Base-by-base conservation (phyloP, 192 early-diverging fungal genomes). In the Umbelopsis ramanniana region DNA sequence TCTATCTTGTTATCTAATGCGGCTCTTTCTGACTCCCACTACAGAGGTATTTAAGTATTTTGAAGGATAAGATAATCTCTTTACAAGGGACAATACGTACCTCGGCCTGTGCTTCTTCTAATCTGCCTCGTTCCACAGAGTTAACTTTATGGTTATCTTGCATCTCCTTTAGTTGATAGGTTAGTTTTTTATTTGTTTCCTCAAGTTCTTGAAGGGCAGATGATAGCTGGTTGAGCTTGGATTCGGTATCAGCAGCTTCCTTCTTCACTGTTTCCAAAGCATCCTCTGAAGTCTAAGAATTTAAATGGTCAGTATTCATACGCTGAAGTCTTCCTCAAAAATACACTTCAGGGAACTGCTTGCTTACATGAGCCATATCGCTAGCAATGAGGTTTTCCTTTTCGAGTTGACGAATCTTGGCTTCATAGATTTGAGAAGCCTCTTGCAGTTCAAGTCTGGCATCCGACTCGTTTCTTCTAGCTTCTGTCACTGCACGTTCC, bases 341-440 rank as follows among this genome's bases (percentile, higher is more conserved):
- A 29, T 29, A 29, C n/a, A n/a, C 29, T 29, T 29, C 29, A 29
- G 29, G 29, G 29, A 6, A 2, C 4, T 37, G 11, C 17, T 3
- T 19, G 26, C 5, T 15, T 63, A 63, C 60, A 57, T 85, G 74
- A 14, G 73, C 79, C 24, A 75, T 72, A 11, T 78, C 78, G 7
- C 70, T 26, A 1, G 83, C 79, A 6, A 75, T 76, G 26, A 82
- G 78, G 57, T 82, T 78, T 66, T 85, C 83, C 5, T 70, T 55
- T 70, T 82, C 81, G 8, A 82, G 70, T 57, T 85, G 79, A 22
- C 78, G 66, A 21, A 82, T 76, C 43, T 60, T 72, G 14, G 22
- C 26, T 33, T 72, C 47, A 35, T 21, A 46, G 35, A 21, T 21
- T 6, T 72, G 48, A 14, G 29, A 22, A 35, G 45, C 24, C 38